Conservation (phyloP, 2,329 filamentous ascomycete genomes). For the Aspergillus udagawae region DNA sequence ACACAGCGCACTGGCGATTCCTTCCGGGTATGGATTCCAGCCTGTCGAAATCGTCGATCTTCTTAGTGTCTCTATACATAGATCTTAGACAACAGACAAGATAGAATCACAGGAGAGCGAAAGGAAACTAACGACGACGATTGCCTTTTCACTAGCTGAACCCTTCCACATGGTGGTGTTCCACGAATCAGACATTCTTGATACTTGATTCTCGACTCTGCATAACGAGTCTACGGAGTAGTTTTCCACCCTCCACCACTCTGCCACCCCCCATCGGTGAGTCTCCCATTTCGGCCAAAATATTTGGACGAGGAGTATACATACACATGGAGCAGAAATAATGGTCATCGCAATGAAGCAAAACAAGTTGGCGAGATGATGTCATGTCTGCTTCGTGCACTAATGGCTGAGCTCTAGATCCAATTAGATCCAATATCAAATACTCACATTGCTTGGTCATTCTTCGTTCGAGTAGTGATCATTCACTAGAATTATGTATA, state of each 20-base stretch:
- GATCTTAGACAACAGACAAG: not conserved
- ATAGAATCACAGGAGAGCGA: not conserved
- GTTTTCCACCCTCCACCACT: not conserved
- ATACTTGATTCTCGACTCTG: not conserved
- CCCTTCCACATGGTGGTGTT: slow-evolving; percentile 16
- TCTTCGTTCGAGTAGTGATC: not conserved
- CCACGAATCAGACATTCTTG: slow-evolving; percentile 9
- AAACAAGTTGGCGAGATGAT: not conserved
- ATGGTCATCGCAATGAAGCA: not conserved
- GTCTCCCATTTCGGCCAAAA: not conserved
- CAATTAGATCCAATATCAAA: not conserved
- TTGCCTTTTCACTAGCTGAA: not conserved
- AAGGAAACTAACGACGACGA: not conserved
- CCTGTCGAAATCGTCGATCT: slow-evolving; percentile 14
- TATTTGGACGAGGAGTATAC: not conserved
- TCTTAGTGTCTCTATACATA: slow-evolving; percentile 3
- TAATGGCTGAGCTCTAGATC: not conserved
- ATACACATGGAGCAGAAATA: not conserved
- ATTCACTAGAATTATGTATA: not conserved
- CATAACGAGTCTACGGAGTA: not conserved
- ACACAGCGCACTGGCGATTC: slow-evolving; percentile 6
- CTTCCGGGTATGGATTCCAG: slow-evolving; percentile 15
- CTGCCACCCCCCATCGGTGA: not conserved
- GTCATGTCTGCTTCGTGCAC: not conserved
- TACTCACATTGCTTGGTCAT: slow-evolving; percentile 17